Base-by-base conservation (phyloP, 257 asterid genomes). In the Plantago major region DNA sequence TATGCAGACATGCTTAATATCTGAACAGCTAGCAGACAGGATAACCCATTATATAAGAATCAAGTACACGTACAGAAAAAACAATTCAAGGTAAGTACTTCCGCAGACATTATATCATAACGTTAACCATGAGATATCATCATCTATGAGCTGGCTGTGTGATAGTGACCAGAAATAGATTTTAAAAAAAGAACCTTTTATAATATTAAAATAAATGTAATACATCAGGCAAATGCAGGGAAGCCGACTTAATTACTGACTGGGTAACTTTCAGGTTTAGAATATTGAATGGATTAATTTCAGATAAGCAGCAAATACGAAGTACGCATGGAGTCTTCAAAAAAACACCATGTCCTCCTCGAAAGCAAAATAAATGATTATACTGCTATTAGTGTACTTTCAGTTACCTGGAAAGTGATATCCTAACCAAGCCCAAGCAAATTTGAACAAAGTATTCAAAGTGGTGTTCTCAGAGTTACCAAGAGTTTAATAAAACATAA, bases 381-480 rank as follows among this genome's bases (percentile, higher is more conserved):
- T 46, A 37, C 15, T 42, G 37, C 15, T 14, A 56, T 8, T 44
- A 13, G 12, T 13, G 42, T 57, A n/a, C 37, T 58, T 9, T 14
- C 4, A 28, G 13, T 40, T 5, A 58, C 22, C 7, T 22, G 12
- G 49, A 40, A 58, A 58, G 16, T 16, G n/a, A 14, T 56, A 56
- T n/a, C 9, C 12, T 55, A 51, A 12, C 56, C 37, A 28, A 30
- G 60, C 61, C 46, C 19, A 55, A 55, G 22, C 7, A 37, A 52
- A 55, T 13, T 9, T 33, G 44, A 33, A 26, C 19, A n/a, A n/a
- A n/a, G 22, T 30, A 52, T 11, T 16, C 10, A 18, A 51, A 51
- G 56, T 51, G 56, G 56, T 51, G 56, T 33, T 11, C 33, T 51
- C 26, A 17, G 37, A 51, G 56, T 51, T 17, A 3, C 18, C 56